Base-by-base conservation (phyloP, 75 land plant species). In the Sequoia sempervirens region DNA sequence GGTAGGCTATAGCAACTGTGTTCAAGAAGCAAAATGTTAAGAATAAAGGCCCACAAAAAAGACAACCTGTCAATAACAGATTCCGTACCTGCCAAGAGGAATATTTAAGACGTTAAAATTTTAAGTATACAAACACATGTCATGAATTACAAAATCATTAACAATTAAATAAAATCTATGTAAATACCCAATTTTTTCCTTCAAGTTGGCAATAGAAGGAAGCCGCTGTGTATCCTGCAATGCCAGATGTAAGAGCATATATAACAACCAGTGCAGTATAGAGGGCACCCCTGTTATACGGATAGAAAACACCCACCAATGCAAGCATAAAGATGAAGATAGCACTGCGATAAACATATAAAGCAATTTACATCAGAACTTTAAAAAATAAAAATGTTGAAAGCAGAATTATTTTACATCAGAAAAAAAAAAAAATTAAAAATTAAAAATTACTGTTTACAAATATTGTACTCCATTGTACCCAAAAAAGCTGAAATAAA, bases 221-320 rank as follows among this genome's bases (percentile, higher is more conserved):
- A 58, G 90, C 75, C 34, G 96, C 78, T 75, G 83, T 83, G 81
- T 91, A 94, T 30, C 96, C 94, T 70, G 94, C 92, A 87, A 92
- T 85, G 43, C 88, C 86, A 47, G 94, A 92, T 32, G 96, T 92
- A 53, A 94, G 88, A 26, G 92, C 85, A 83, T 94, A 94, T 23
- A 88, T 82, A 18, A 91, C 72, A 56, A 94, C 88, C 73, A 92
- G 83, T 37, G 92, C 89, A 13, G 90, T 90, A 50, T 72, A 88
- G 12, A 94, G 82, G 30, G 93, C 81, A 70, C 96, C 96, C 38
- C 91, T 86, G 73, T 91, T 94, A 85, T 94, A 94, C 5, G 96
- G 96, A 83, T 91, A 93, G 76, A 94, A 87, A 32, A 92, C 88
- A 10, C 94, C 94, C 30, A 93, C 82, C 70, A 89, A 83, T 58